phyloP scores from a whole-genome alignment of 2,329 filamentous ascomycete species.

The Dendrostoma leiphaemia region DNA sequence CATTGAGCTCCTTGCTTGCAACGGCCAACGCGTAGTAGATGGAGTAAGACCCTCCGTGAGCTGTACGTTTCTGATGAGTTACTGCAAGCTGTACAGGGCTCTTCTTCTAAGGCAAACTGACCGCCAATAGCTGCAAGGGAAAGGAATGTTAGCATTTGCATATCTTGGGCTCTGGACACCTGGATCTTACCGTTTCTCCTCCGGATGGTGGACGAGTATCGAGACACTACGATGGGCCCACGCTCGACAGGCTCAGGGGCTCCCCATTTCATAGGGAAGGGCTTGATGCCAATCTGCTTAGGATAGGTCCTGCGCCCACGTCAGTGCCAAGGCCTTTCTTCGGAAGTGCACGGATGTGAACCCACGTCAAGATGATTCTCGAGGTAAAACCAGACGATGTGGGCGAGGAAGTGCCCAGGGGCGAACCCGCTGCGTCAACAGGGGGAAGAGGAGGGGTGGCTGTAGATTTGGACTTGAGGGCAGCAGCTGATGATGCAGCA shows the following conservation, averaged over 20 bases:
- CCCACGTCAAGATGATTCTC: slow-evolving; percentile 19
- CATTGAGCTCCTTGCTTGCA: slow-evolving; percentile 82
- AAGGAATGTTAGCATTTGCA: slow-evolving; percentile 6
- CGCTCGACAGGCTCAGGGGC: slow-evolving; percentile 69
- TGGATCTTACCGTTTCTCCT: slow-evolving; percentile 69
- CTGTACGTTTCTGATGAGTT: slow-evolving; percentile 20
- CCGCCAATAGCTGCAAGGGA: slow-evolving; percentile 57
- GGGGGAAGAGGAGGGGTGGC: slow-evolving; percentile 23
- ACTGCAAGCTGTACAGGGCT: not conserved
- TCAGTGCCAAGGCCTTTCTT: not conserved
- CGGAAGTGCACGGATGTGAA: too few species aligned
- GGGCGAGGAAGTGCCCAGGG: slow-evolving; percentile 6
- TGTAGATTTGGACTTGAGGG: slow-evolving; percentile 22
- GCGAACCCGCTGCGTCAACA: slow-evolving; percentile 18
- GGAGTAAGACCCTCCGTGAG: slow-evolving; percentile 81
- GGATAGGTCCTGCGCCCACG: slow-evolving; percentile 66
- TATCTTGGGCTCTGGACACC: not conserved
- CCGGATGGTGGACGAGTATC: slow-evolving; percentile 71
- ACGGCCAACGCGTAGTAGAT: slow-evolving; percentile 94
- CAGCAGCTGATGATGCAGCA: slow-evolving; percentile 17
- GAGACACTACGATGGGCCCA: slow-evolving; percentile 86
- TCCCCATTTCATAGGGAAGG: slow-evolving; percentile 87
- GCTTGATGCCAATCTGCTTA: slow-evolving; percentile 89
- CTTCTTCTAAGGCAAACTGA: slow-evolving; percentile 30
- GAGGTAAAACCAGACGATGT: slow-evolving; percentile 14